Percentiles rank a stretch among this genome's conserved stretches.
These are phyloP conservation scores for Phytomonas francai DNA, from an alignment of 208 protist species.

Conservation along the genomic window DNA sequence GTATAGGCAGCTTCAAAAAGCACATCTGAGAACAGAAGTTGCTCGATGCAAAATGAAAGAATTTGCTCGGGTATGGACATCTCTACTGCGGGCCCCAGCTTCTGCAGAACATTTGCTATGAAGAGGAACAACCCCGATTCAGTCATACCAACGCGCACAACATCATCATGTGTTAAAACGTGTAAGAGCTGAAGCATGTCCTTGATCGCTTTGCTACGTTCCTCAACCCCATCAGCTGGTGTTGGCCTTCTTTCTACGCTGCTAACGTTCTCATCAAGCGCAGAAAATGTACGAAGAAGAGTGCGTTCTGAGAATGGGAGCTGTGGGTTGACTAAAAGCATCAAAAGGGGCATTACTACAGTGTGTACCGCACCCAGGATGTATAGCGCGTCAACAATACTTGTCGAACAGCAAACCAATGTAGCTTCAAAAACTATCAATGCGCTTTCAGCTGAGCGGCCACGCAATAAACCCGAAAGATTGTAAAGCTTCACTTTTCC, in stretches of 20 bases:
- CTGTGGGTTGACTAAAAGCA: slow-evolving; percentile 52
- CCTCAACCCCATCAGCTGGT: background rate
- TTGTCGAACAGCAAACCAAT: slow-evolving; percentile 46
- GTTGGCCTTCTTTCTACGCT: background rate
- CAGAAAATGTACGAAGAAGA: slow-evolving; percentile 1
- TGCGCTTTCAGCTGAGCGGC: slow-evolving; percentile 29
- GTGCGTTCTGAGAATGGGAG: slow-evolving; percentile 43
- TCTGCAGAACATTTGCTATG: slow-evolving; percentile 44
- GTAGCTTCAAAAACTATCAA: slow-evolving; percentile 72
- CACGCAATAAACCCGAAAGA: slow-evolving; percentile 53
- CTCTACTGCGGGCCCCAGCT: slow-evolving; percentile 23
- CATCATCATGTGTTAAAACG: slow-evolving; percentile 38
- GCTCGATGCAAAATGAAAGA: slow-evolving; percentile 10
- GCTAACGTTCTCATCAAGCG: background rate
- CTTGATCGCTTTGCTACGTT: slow-evolving; percentile 14
- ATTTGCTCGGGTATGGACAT: background rate
- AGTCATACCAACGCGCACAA: slow-evolving; percentile 52
- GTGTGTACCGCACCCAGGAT: slow-evolving; percentile 59
- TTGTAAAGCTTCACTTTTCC: slow-evolving; percentile 75
- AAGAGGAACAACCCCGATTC: slow-evolving; percentile 64
- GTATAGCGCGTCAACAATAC: slow-evolving; percentile 67
- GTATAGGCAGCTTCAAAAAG: slow-evolving; percentile 68
- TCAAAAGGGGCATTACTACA: slow-evolving; percentile 60
- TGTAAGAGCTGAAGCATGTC: slow-evolving; percentile 52
- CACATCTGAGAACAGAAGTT: slow-evolving; percentile 19